phyloP scores from a whole-genome alignment of 768 basidiomycete genomes.

The Paxillus involutus region DNA sequence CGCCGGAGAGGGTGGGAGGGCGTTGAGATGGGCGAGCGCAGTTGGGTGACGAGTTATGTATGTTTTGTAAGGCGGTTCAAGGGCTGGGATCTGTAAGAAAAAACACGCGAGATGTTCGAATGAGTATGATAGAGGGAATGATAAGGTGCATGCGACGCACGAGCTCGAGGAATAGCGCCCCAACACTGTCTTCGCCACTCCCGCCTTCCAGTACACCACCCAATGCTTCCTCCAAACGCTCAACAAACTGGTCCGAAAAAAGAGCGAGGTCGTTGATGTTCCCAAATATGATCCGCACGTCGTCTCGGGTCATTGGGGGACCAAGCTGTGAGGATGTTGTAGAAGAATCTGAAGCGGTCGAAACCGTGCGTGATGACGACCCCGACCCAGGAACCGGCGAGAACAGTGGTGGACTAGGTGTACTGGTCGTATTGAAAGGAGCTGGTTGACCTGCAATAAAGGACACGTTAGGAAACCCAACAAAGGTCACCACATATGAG shows the following conservation, averaged over 20 bases:
- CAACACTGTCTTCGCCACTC: conserved; percentile 69
- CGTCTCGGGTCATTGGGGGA: conserved; percentile 70
- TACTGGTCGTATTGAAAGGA: conserved; percentile 32
- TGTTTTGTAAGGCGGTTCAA: conserved; percentile 72
- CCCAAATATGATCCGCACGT: conserved; percentile 70
- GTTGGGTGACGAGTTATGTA: conserved; percentile 82
- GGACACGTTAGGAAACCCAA: conserved; percentile 9
- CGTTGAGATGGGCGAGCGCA: conserved; percentile 66
- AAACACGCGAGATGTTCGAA: conserved; percentile 2
- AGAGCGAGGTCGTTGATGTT: conserved; percentile 75
- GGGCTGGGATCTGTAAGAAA: conserved; percentile 53
- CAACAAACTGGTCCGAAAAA: conserved; percentile 67
- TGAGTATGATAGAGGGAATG: background rate
- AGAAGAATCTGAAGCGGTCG: conserved; percentile 48
- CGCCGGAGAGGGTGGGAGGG: conserved; percentile 41
- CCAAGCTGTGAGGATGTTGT: conserved; percentile 48
- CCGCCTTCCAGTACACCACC: conserved; percentile 63
- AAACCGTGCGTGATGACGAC: conserved; percentile 40
- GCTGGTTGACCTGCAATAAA: conserved; percentile 38
- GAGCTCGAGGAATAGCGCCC: conserved; percentile 64
- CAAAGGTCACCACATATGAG: conserved; percentile 1
- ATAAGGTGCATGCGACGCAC: conserved; percentile 42
- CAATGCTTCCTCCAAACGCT: conserved; percentile 63
- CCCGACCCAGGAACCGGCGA: conserved; percentile 34
- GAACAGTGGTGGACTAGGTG: conserved; percentile 26